A percentile compares a stretch with the other conserved stretches of the same genome.
Evolutionary conservation across 371 early-diverging fungal genomes (phyloP).

Genomic region (Parasitella parasitica): DNA sequence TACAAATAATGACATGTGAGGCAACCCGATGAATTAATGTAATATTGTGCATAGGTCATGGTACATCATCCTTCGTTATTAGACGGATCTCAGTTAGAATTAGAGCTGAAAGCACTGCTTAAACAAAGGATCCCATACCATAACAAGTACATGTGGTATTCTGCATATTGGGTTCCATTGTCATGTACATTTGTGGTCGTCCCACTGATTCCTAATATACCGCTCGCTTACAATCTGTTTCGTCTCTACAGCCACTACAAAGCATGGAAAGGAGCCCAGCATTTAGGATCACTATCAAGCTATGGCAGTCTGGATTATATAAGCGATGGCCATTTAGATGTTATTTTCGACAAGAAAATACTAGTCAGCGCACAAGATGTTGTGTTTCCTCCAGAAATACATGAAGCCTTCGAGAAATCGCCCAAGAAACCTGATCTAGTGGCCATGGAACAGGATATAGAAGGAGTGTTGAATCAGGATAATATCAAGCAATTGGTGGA

Average conservation of each 20-base stretch:
- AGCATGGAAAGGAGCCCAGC: slow-evolving; percentile 68
- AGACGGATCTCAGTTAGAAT: slow-evolving; percentile 28
- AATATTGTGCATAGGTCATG: slow-evolving; percentile 31
- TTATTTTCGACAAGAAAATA: not conserved
- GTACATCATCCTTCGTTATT: slow-evolving; percentile 49
- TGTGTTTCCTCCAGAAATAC: slow-evolving; percentile 31
- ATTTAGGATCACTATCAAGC: slow-evolving; percentile 40
- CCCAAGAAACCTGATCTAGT: slow-evolving; percentile 22
- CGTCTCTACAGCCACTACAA: slow-evolving; percentile 82
- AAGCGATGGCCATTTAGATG: not conserved
- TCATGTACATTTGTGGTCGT: slow-evolving; percentile 71
- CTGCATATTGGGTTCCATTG: slow-evolving; percentile 71
- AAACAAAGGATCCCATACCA: slow-evolving; percentile 66
- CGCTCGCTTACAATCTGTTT: slow-evolving; percentile 79
- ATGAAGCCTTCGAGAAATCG: slow-evolving; percentile 13
- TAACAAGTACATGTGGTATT: slow-evolving; percentile 67
- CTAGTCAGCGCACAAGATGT: slow-evolving; percentile 25
- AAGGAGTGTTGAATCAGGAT: slow-evolving; percentile 26
- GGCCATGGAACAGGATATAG: slow-evolving; percentile 26
- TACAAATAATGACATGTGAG: too few relatives aligned
- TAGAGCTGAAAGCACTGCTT: slow-evolving; percentile 51
- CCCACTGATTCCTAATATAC: slow-evolving; percentile 81
- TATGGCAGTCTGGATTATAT: slow-evolving; percentile 3
- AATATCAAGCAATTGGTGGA: slow-evolving; percentile 28
- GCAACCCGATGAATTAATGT: too few relatives aligned